phyloP scores from a whole-genome alignment of 768 basidiomycete species.

The Mycena leptocephala region DNA sequence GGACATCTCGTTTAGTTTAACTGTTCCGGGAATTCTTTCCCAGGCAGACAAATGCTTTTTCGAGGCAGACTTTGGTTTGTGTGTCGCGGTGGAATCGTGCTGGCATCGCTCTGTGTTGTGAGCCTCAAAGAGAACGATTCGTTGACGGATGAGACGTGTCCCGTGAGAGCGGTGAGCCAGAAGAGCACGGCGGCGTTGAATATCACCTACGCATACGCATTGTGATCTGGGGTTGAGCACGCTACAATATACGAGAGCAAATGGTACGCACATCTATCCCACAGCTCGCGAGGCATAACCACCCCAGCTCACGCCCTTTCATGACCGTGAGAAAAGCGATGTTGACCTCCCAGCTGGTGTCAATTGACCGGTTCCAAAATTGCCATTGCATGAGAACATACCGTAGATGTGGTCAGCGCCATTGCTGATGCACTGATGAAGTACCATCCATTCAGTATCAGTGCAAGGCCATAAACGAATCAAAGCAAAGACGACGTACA shows the following conservation, averaged over 20 bases:
- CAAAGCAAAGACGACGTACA: slow-evolving; percentile 46
- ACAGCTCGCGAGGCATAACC: slow-evolving; percentile 64
- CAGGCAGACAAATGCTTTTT: background rate
- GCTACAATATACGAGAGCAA: background rate
- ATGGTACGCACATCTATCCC: slow-evolving; percentile 47
- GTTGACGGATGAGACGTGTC: background rate
- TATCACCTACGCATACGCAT: background rate
- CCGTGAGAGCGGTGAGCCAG: background rate
- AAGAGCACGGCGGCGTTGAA: background rate
- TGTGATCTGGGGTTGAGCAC: background rate
- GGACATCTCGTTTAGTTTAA: background rate
- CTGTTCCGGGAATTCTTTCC: background rate
- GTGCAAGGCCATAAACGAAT: background rate
- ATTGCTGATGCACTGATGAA: slow-evolving; percentile 61
- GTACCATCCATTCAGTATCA: background rate
- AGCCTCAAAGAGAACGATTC: background rate
- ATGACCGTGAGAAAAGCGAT: slow-evolving; percentile 62
- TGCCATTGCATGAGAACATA: too few relatives aligned
- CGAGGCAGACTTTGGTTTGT: background rate
- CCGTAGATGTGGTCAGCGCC: slow-evolving; percentile 65
- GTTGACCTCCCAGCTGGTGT: slow-evolving; percentile 46
- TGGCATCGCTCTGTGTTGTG: background rate
- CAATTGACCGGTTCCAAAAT: background rate
- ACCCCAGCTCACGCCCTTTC: slow-evolving; percentile 63
- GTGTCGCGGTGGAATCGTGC: background rate